Conservation (phyloP, 2,329 filamentous ascomycete genomes). For the Fusarium musae region DNA sequence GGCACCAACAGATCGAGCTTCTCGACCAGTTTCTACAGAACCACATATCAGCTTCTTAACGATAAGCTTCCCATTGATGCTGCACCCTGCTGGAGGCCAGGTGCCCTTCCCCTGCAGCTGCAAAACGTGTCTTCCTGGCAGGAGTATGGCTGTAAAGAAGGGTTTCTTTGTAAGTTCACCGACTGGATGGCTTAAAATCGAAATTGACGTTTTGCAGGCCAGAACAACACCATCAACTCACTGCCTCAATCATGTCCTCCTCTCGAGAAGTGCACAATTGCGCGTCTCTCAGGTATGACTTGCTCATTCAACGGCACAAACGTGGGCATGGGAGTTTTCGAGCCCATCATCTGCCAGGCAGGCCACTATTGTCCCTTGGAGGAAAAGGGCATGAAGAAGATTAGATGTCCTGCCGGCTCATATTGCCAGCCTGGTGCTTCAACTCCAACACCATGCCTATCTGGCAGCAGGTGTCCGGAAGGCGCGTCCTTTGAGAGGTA, state of each 20-base stretch:
- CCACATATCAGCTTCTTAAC: slow-evolving; percentile 38
- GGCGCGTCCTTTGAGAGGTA: slow-evolving; percentile 56
- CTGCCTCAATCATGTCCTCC: slow-evolving; percentile 58
- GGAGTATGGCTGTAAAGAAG: slow-evolving; percentile 51
- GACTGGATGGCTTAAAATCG: neutral
- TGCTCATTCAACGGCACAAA: slow-evolving; percentile 50
- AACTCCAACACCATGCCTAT: slow-evolving; percentile 58
- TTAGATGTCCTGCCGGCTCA: slow-evolving; percentile 58
- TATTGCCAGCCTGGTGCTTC: slow-evolving; percentile 64
- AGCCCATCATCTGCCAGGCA: slow-evolving; percentile 61
- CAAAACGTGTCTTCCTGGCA: slow-evolving; percentile 52
- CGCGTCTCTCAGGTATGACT: slow-evolving; percentile 49
- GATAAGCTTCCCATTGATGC: slow-evolving; percentile 50
- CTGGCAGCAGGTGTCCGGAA: slow-evolving; percentile 59
- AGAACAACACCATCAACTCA: slow-evolving; percentile 59
- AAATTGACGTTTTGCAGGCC: slow-evolving; percentile 43
- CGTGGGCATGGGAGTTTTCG: slow-evolving; percentile 58
- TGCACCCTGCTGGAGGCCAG: slow-evolving; percentile 53
- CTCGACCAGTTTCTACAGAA: slow-evolving; percentile 55
- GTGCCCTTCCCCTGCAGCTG: slow-evolving; percentile 54
- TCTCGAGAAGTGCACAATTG: slow-evolving; percentile 50
- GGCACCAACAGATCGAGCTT: slow-evolving; percentile 55
- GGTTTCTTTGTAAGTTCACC: slow-evolving; percentile 55
- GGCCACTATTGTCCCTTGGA: slow-evolving; percentile 60
- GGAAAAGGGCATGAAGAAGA: slow-evolving; percentile 50